Conservation (phyloP, 352 stramenopile genomes). For the Thalassiosira ordinaria region DNA sequence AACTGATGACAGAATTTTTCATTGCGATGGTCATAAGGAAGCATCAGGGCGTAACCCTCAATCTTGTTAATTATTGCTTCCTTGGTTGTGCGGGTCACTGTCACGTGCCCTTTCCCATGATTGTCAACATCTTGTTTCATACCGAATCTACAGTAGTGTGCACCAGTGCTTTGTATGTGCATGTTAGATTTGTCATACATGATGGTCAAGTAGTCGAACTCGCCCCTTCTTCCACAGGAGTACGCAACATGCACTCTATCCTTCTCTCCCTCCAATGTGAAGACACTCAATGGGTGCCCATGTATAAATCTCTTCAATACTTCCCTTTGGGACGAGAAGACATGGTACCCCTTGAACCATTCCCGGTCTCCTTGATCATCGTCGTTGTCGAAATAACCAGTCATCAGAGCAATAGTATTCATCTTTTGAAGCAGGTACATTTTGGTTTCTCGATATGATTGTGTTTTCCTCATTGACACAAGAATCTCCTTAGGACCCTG, state of each 20-base stretch:
- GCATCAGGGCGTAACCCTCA: background rate
- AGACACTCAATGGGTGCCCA: background rate
- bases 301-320: background rate
- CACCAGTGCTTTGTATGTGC: background rate
- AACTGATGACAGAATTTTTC: background rate
- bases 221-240: background rate
- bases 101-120: background rate
- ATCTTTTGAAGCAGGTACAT: slow-evolving; percentile 5
- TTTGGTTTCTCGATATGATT: slow-evolving; percentile 9
- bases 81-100: background rate
- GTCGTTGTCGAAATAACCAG: background rate
- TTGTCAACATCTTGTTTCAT: background rate
- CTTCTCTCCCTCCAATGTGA: background rate
- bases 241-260: background rate
- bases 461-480: background rate
- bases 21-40: background rate
- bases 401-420: background rate
- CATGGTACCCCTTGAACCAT: background rate
- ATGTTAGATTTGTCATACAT: background rate
- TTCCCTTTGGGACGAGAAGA: background rate
- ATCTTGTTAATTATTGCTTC: background rate
- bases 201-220: background rate
- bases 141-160: background rate
- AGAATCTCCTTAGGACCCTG: slow-evolving; percentile 6
- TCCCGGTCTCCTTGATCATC: background rate